Base-by-base conservation (phyloP, 768 basidiomycete genomes). In the Leccinum ochraceum region DNA sequence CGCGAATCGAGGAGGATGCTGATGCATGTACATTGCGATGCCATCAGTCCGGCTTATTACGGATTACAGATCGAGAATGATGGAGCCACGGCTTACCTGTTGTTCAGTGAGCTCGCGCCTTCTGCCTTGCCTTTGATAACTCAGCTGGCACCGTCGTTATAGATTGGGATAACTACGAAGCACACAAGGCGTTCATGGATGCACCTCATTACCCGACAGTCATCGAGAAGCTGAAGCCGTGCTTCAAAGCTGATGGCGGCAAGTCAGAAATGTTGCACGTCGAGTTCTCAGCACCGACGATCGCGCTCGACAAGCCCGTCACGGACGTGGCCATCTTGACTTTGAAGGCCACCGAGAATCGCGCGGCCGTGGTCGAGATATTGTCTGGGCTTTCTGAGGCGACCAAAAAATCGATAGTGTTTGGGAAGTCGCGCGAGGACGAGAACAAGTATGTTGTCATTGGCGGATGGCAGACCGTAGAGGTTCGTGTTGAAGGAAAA, bases 161-260 rank as follows among this genome's bases (percentile, higher is more conserved):
- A 74, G 72, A 74, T 55, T 72, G 70, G 71, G 72, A 70, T 13
- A 68, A 13, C 39, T 60, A 56, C 10, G 66, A 72, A 9, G 46
- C 61, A n/a, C 72, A 72, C 60, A 37, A 62, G 39, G 58, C 60
- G 0, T 0, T 68, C 34, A 63, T 66, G 1, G 24, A 62, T 3
- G 46, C 17, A 8, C 34, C 57, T 1, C 30, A 42, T 4, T 68
- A 68, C 30, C 4, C 37, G 7, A 36, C 2, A 3, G 24, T 74
- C 42, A 0, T 50, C 13, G 48, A 26, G 13, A 16, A 14, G 4
- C 60, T 70, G 42, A 46, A 30, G 14, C 60, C 59, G 14, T 34
- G 56, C 34, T 1, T 70, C 9, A 51, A 50, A 7, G 46, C 46
- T 7, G 16, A 28, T 11, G 44, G 44, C 8, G 60, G 60, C 16